Percentiles rank a stretch among this genome's conserved stretches.
Conservation (phyloP, 208 protist species). For the Trypanosoma melophagium region DNA sequence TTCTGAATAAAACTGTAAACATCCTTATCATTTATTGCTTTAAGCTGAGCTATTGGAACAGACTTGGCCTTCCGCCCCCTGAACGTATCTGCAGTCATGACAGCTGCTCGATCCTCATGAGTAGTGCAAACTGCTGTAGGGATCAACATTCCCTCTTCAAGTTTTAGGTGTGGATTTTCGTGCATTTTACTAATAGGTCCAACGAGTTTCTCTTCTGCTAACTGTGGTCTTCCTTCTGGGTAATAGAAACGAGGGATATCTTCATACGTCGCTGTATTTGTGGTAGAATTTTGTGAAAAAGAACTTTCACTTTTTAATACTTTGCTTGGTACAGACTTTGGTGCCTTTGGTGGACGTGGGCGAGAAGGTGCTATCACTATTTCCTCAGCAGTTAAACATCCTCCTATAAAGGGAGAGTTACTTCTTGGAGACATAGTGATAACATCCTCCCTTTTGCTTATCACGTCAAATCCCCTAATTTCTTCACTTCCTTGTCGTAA, state of each 20-base stretch:
- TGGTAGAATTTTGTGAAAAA: constrained; percentile 3
- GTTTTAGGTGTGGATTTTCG: constrained; percentile 74
- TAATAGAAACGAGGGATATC: constrained; percentile 90
- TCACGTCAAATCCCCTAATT: background rate
- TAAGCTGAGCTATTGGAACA: constrained; percentile 51
- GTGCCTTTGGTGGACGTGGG: background rate
- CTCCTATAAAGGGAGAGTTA: too few relatives aligned
- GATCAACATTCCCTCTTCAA: constrained; percentile 49
- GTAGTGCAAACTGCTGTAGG: constrained; percentile 38
- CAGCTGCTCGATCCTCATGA: constrained; percentile 18
- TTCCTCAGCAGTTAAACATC: too few relatives aligned
- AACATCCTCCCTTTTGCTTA: too few relatives aligned
- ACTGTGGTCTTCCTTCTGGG: constrained; percentile 48
- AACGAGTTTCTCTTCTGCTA: constrained; percentile 43
- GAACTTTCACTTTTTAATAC: constrained; percentile 7
- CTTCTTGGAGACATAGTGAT: too few relatives aligned
- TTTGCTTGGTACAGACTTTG: background rate
- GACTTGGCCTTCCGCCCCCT: background rate
- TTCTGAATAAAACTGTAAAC: constrained; percentile 61
- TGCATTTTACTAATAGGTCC: constrained; percentile 45
- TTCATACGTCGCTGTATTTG: constrained; percentile 38
- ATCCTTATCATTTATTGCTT: constrained; percentile 54
- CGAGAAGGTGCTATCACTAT: too few relatives aligned
- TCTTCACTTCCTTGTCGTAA: constrained; percentile 1
- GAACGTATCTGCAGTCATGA: constrained; percentile 1